phyloP scores from a whole-genome alignment of 208 protist genomes.

The Kentomonas sorsogonicus region DNA sequence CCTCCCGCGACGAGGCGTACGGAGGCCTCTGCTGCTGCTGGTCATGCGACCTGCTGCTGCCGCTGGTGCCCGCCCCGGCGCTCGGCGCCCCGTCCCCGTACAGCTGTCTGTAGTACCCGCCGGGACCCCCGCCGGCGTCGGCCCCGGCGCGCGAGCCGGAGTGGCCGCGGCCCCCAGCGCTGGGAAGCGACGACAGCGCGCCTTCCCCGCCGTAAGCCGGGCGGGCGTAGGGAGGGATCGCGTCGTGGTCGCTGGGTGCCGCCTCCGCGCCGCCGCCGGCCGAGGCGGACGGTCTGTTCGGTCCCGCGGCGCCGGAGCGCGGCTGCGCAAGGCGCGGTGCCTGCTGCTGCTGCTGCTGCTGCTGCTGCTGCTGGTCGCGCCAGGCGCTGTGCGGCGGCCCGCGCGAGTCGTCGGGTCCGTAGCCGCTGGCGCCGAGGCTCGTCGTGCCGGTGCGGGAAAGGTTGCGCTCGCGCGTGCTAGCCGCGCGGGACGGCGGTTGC shows the following conservation, averaged over 20 bases:
- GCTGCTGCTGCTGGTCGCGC: neutral
- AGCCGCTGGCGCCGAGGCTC: neutral
- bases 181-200: too few relatives aligned
- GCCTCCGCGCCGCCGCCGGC: neutral
- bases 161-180: too few relatives aligned
- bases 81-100: neutral
- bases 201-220: too few relatives aligned
- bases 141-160: too few relatives aligned
- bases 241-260: neutral
- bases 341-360: neutral
- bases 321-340: neutral
- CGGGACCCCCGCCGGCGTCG: neutral
- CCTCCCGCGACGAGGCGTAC: constrained; percentile 1
- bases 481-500: neutral
- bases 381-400: neutral
- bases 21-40: constrained; percentile 8
- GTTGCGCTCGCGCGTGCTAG: neutral
- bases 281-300: neutral
- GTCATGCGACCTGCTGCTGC: neutral
- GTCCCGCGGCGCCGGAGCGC: constrained; percentile 1
- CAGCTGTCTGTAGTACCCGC: too few relatives aligned
- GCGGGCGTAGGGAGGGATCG: neutral
- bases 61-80: neutral
- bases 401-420: constrained; percentile 3
- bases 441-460: too few relatives aligned